These are phyloP conservation scores for Laguncularia racemosa DNA, from an alignment of 345 rosid species.

Conservation along the genomic window DNA sequence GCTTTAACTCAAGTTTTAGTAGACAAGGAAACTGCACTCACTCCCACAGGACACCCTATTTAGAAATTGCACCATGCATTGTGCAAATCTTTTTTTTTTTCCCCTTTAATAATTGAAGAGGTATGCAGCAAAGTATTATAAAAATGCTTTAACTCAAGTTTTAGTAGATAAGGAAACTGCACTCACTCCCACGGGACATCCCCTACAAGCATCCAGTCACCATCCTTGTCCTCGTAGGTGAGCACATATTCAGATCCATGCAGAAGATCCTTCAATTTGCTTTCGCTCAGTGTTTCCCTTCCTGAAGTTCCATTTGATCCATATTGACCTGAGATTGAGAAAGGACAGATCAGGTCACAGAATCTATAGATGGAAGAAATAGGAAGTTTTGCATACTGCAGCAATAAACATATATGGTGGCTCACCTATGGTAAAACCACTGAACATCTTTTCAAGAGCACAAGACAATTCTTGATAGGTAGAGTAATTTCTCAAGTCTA, in stretches of 20 bases:
- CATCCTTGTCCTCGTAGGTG: constrained; percentile 86
- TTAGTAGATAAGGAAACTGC: neutral
- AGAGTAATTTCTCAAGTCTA: constrained; percentile 64
- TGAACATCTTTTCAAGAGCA: constrained; percentile 93
- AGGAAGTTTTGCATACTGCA: neutral
- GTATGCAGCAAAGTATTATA: too few relatives aligned
- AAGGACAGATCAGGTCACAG: neutral
- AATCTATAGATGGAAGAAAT: too few relatives aligned
- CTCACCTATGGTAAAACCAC: constrained; percentile 84
- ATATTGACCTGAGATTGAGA: constrained; percentile 47
- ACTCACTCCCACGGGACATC: constrained; percentile 99
- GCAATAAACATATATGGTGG: constrained; percentile 1
- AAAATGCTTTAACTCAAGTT: too few relatives aligned
- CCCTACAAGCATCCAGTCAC: constrained; percentile 96
- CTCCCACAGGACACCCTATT: constrained; percentile 99
- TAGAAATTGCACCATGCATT: too few relatives aligned
- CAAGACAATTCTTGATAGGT: constrained; percentile 64
- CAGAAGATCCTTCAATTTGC: constrained; percentile 65
- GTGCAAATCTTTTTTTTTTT: too few relatives aligned
- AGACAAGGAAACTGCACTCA: constrained; percentile 27
- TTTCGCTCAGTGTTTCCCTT: constrained; percentile 63
- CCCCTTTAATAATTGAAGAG: too few relatives aligned
- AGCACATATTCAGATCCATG: constrained; percentile 87
- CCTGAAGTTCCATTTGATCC: constrained; percentile 56
- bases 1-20: too few relatives aligned